phyloP scores from a whole-genome alignment of 2,329 filamentous ascomycete genomes.

The Didymella pomorum region DNA sequence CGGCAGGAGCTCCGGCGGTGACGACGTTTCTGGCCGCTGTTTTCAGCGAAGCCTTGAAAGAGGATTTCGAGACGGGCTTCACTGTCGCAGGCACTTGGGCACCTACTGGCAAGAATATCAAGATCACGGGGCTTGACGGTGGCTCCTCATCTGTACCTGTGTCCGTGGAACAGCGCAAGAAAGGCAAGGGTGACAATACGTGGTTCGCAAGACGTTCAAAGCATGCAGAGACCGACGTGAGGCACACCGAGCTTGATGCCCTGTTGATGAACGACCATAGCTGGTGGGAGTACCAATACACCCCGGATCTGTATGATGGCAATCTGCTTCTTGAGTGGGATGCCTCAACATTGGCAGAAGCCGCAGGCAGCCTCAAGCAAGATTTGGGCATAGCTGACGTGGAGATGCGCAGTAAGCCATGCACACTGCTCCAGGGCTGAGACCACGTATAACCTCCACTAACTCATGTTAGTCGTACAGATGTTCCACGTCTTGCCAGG shows the following conservation, averaged over 20 bases:
- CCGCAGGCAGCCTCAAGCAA: slow-evolving; percentile 31
- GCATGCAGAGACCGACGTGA: slow-evolving; percentile 60
- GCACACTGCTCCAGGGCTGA: too few species aligned
- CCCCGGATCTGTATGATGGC: slow-evolving; percentile 62
- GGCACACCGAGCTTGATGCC: slow-evolving; percentile 69
- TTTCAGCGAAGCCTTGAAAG: slow-evolving; percentile 28
- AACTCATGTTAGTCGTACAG: slow-evolving; percentile 59
- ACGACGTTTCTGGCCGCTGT: slow-evolving; percentile 28
- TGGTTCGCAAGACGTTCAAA: slow-evolving; percentile 68
- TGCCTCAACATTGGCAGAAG: slow-evolving; percentile 38
- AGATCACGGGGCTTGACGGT: slow-evolving; percentile 21
- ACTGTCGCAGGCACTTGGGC: slow-evolving; percentile 27
- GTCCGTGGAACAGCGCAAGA: slow-evolving; percentile 31
- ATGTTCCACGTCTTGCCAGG: slow-evolving; percentile 69
- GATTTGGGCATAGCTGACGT: slow-evolving; percentile 41
- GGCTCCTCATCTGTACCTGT: slow-evolving; percentile 15
- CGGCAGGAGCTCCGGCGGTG: slow-evolving; percentile 18
- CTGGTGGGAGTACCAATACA: slow-evolving; percentile 66
- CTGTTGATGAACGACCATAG: slow-evolving; percentile 67
- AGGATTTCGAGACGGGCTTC: slow-evolving; percentile 29
- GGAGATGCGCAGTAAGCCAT: slow-evolving; percentile 48
- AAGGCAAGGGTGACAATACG: slow-evolving; percentile 54
- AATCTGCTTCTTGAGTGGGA: slow-evolving; percentile 56
- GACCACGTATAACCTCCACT: background rate
- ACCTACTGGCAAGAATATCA: slow-evolving; percentile 18